Base-by-base conservation (phyloP, 2,329 filamentous ascomycete species). In the Trichoderma sp. region DNA sequence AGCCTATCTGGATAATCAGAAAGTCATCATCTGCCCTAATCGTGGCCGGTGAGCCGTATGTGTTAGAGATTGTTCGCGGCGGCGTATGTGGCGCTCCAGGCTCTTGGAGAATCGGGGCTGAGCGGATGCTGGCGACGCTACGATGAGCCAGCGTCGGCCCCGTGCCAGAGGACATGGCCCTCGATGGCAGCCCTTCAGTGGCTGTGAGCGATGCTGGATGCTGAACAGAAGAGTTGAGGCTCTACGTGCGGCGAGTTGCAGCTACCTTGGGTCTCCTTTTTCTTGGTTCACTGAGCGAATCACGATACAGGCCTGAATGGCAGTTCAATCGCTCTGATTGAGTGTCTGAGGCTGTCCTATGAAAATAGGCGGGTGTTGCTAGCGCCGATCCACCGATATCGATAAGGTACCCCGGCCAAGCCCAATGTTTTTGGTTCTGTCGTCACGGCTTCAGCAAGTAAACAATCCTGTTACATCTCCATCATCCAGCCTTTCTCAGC, bases 1-100 rank as follows among this genome's bases (percentile, higher is more conserved):
- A 90, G 1, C 95, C 95, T 45, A 98, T 83, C 82, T 98, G 95
- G 69, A 98, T 87, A 59, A 99, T 89, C 6, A 98, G 85, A 7
- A 93, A 88, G 79, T 98, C 97, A 81, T 99, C 97, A 80, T 98
- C 95, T 80, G 92, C 86, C 80, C 92, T 87, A 79, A 93, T 83
- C 80, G 91, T 84, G 76, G 91, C 89, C 78, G 91, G 87, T 63
- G 90, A 89, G 78, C 91, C 87, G 81, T 91, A 90, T 38, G 87
- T 83, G 66, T 90, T 85, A 38, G 91, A 82, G 79, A 90, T 84
- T 80, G 86, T 82, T 77, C 89, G 86, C 78, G 88, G 82, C 74
- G 91, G 92, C 9, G 93, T 94, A 78, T 91, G 90, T 66, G 92
- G 92, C 75, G 86, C 88, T 56, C 81, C 81, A 67, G 79, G 75